Percentiles rank a stretch among this genome's conserved stretches.
These are phyloP conservation scores for Mucor indicus DNA, from an alignment of 371 early-diverging fungal genomes.

Conservation along the genomic window DNA sequence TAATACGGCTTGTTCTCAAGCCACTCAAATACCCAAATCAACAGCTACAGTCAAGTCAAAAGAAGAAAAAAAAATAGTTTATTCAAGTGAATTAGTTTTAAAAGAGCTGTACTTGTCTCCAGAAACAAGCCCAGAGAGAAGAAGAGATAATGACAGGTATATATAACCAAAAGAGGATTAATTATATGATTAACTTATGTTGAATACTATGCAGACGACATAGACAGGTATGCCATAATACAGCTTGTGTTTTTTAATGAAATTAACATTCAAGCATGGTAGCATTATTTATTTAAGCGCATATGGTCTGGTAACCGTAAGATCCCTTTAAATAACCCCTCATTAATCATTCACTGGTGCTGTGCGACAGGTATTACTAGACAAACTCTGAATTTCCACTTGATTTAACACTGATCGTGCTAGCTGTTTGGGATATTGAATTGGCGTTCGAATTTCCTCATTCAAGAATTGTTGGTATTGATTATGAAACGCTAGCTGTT, in stretches of 20 bases:
- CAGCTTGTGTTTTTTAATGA: neutral
- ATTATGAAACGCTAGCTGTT: conserved; percentile 15
- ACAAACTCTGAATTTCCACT: neutral
- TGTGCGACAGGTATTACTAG: conserved; percentile 29
- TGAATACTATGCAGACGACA: conserved; percentile 13
- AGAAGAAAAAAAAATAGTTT: too few relatives aligned
- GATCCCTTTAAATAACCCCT: conserved; percentile 23
- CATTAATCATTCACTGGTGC: conserved; percentile 35
- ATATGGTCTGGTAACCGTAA: conserved; percentile 22
- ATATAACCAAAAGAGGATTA: neutral
- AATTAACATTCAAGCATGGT: neutral
- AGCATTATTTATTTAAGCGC: conserved; percentile 41
- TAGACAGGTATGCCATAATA: conserved; percentile 21
- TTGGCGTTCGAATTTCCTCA: conserved; percentile 35
- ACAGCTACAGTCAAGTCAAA: too few relatives aligned
- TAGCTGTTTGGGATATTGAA: conserved; percentile 35
- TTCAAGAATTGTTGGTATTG: conserved; percentile 29
- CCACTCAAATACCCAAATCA: too few relatives aligned
- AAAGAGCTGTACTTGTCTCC: too few relatives aligned
- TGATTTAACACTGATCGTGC: neutral
- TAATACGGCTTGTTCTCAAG: too few relatives aligned
- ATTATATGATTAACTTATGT: neutral
- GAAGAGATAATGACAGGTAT: conserved; percentile 15
- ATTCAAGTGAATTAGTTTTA: too few relatives aligned
- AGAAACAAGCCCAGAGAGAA: too few relatives aligned